phyloP scores from a whole-genome alignment of 768 basidiomycete genomes.

The Suillus fuscotomentosus region DNA sequence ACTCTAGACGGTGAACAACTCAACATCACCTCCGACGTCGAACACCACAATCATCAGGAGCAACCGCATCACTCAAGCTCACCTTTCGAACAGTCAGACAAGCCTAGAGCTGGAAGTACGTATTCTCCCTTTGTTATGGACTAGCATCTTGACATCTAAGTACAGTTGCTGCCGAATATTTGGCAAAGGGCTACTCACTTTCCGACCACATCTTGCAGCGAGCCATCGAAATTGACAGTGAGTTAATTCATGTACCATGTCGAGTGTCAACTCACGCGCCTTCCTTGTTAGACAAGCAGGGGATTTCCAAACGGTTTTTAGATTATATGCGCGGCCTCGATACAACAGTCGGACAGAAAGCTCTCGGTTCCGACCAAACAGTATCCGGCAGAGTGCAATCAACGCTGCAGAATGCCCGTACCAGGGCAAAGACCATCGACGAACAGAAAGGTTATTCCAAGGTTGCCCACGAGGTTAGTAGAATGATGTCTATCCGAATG shows the following conservation, averaged over 20 bases:
- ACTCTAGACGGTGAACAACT: constrained; percentile 72
- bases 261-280: neutral
- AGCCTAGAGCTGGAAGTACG: constrained; percentile 85
- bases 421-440: constrained; percentile 74
- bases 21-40: constrained; percentile 66
- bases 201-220: constrained; percentile 75
- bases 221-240: constrained; percentile 80
- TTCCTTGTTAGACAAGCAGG: constrained; percentile 60
- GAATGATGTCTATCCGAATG: neutral
- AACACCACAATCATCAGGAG: constrained; percentile 55
- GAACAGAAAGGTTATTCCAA: constrained; percentile 78
- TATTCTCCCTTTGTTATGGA: neutral
- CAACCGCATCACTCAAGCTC: constrained; percentile 35
- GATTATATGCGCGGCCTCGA: constrained; percentile 76
- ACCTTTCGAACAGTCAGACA: constrained; percentile 79
- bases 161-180: constrained; percentile 87
- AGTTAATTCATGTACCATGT: constrained; percentile 9
- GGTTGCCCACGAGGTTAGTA: constrained; percentile 61
- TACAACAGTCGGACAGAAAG: constrained; percentile 60
- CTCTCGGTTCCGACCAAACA: constrained; percentile 81
- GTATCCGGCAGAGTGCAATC: constrained; percentile 71
- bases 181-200: constrained; percentile 85
- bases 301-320: constrained; percentile 86
- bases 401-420: constrained; percentile 59
- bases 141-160: constrained; percentile 3